phyloP scores from a whole-genome alignment of 129 eudicot genomes.

The Scalesia atractyloides region DNA sequence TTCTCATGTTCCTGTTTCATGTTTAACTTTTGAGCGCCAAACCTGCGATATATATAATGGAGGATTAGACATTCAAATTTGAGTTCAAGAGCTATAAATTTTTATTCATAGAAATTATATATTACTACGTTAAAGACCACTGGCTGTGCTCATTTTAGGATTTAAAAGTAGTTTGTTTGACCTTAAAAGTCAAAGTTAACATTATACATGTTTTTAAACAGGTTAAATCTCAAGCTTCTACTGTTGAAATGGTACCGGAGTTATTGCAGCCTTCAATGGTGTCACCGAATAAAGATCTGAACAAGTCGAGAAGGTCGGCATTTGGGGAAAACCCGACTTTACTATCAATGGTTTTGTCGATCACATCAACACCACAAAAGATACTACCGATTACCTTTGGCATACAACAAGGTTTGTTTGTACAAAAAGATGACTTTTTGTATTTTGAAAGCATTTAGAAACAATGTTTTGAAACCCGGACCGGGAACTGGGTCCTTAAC shows the following conservation, averaged over 20 bases:
- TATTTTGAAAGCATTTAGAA: neutral
- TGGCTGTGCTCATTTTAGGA: slow-evolving; percentile 4
- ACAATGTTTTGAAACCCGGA: too few species aligned
- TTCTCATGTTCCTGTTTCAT: neutral
- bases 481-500: too few species aligned
- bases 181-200: neutral
- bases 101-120: neutral
- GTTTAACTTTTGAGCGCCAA: slow-evolving; percentile 20
- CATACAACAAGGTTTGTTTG: slow-evolving; percentile 70
- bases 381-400: slow-evolving; percentile 98
- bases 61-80: neutral
- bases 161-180: slow-evolving; percentile 20
- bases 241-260: slow-evolving; percentile 75
- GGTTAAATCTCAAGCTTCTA: slow-evolving; percentile 78
- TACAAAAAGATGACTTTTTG: neutral
- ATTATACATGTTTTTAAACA: slow-evolving; percentile 18
- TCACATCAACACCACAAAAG: slow-evolving; percentile 93
- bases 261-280: slow-evolving; percentile 51
- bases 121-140: neutral
- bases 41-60: neutral
- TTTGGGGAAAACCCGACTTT: slow-evolving; percentile 83
- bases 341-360: slow-evolving; percentile 73
- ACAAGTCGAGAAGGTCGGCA: slow-evolving; percentile 67
- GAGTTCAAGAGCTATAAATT: neutral
- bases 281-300: slow-evolving; percentile 52